These are phyloP conservation scores for Ophiocytium majus DNA, from an alignment of 352 stramenopile genomes.

Conservation along the genomic window DNA sequence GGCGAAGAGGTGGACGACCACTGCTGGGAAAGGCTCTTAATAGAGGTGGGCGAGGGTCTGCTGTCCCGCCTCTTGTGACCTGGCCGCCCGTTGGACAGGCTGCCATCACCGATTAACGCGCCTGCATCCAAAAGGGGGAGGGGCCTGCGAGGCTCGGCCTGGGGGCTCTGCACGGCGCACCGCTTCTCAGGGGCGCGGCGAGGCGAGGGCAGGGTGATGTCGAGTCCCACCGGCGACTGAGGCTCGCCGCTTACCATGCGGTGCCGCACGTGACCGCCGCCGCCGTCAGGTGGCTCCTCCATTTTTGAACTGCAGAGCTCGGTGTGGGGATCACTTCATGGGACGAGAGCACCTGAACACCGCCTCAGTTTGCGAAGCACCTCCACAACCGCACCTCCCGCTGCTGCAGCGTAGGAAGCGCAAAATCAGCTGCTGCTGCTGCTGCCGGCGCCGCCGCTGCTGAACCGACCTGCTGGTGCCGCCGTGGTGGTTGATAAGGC, in stretches of 20 bases:
- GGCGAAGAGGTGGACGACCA: neutral
- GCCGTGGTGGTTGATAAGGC: too few relatives aligned
- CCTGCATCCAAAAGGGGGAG: neutral
- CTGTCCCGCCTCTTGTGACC: constrained; percentile 13
- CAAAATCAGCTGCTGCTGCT: too few relatives aligned
- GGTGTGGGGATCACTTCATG: too few relatives aligned
- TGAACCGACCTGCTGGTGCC: too few relatives aligned
- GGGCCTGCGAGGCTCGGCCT: neutral
- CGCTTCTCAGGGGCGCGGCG: constrained; percentile 9
- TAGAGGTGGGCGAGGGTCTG: neutral
- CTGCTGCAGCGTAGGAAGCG: too few relatives aligned
- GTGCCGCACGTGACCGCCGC: too few relatives aligned
- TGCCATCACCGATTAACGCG: neutral
- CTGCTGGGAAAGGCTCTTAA: neutral
- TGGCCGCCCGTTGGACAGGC: neutral
- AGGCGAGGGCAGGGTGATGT: constrained; percentile 10
- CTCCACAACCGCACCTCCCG: too few relatives aligned
- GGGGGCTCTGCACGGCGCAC: neutral
- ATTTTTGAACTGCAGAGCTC: too few relatives aligned
- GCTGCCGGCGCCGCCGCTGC: too few relatives aligned
- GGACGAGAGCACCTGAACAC: too few relatives aligned
- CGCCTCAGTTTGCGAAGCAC: too few relatives aligned
- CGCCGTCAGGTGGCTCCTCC: too few relatives aligned
- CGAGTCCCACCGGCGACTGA: neutral
- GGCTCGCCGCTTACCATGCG: neutral